Evolutionary conservation across 1,284 basidiomycete species (phyloP).

Genomic region (Ustilago tritici): DNA sequence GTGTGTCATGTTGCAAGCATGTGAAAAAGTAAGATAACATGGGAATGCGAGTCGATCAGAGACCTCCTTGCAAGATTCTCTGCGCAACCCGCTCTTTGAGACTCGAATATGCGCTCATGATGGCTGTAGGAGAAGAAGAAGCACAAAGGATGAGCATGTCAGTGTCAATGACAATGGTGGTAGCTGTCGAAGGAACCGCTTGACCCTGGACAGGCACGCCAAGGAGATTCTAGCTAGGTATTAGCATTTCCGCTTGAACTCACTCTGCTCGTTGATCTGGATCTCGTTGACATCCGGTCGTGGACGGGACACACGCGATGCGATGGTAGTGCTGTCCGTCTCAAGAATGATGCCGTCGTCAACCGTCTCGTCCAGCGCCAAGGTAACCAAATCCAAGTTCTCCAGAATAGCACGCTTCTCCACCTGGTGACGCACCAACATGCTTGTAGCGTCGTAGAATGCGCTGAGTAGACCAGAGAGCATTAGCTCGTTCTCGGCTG

Average conservation of each 20-base stretch:
- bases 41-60: slow-evolving; percentile 13
- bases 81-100: slow-evolving; percentile 66
- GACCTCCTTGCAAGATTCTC: slow-evolving; percentile 63
- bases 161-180: background rate
- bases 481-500: slow-evolving; percentile 96
- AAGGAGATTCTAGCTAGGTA: background rate
- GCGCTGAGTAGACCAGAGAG: slow-evolving; percentile 84
- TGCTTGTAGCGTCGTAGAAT: slow-evolving; percentile 85
- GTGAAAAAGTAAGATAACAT: background rate
- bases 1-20: background rate
- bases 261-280: slow-evolving; percentile 93
- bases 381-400: slow-evolving; percentile 90
- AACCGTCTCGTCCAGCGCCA: slow-evolving; percentile 95
- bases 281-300: slow-evolving; percentile 94
- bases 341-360: slow-evolving; percentile 99
- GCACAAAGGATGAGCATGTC: slow-evolving; percentile 70
- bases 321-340: slow-evolving; percentile 93
- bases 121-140: slow-evolving; percentile 39
- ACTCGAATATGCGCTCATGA: slow-evolving; percentile 69
- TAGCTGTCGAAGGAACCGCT: background rate
- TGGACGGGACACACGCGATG: slow-evolving; percentile 91
- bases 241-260: slow-evolving; percentile 16
- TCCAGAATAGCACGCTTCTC: slow-evolving; percentile 96
- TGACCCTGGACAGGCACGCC: background rate
- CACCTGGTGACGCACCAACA: slow-evolving; percentile 84